Base-by-base conservation (phyloP, 371 early-diverging fungal species). In the Actinomortierella wolfii region DNA sequence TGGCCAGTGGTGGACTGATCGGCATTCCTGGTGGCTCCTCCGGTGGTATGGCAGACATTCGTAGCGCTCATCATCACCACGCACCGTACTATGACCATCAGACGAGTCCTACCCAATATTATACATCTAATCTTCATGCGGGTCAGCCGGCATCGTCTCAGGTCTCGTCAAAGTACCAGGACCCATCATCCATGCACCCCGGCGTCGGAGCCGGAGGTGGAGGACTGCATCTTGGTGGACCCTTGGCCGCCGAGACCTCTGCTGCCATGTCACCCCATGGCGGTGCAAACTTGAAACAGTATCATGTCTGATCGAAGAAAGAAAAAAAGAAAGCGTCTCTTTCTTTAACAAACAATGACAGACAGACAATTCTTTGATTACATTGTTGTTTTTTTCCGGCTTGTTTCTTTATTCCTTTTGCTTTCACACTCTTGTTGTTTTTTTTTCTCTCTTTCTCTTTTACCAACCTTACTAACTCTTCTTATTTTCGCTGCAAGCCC, bases 131-230 rank as follows among this genome's bases (percentile, higher is more conserved):
- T 11, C 11, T 34, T 4, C 34, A 34, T 34, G 34, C 34, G 4
- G 54, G 58, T 9, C 21, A 18, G 20, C 21, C 17, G 8, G 47
- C 47, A 20, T 11, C 47, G 21, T 50, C 70, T 5, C 73, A 71
- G 48, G 29, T 71, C 20, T 64, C 53, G 14, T 77, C 79, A 67
- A 76, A 78, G 46, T 81, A 81, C 62, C 78, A 69, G 60, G 81
- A 81, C 17, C 56, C 78, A 64, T 70, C 14, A 20, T 70, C 41
- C 65, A 71, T 43, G 62, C 65, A 20, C 52, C 52, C 45, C 71
- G 61, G 41, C 71, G 65, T 49, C 62, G 56, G 40, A 4, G 34
- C 34, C 7, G 34, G 34, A 34, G 34, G 34, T 11, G 34, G 34
- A 34, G 34, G 34, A 34, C 56, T 70, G 21, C 65, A 65, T 49